A percentile compares a stretch with the other conserved stretches of the same genome.
These are phyloP conservation scores for Xylariaceae sp. DNA, from an alignment of 2,329 filamentous ascomycete genomes.

Conservation along the genomic window DNA sequence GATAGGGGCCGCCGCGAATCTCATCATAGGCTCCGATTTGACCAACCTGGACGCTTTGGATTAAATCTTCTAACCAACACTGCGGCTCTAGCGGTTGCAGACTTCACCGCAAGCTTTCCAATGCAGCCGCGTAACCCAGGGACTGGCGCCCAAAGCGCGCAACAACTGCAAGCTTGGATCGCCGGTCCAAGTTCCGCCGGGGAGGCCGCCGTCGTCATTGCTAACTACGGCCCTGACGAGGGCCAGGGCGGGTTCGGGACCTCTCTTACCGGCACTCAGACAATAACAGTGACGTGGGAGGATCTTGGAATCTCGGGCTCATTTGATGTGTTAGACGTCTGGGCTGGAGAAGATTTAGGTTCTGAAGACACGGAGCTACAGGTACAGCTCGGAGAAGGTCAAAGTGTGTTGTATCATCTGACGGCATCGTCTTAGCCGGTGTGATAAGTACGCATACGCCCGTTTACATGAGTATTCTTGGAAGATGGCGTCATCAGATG, in stretches of 20 bases:
- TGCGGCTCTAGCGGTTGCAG: constrained; percentile 16
- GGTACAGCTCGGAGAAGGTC: constrained; percentile 13
- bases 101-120: constrained; percentile 21
- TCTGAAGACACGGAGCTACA: constrained; percentile 5
- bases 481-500: too few relatives aligned
- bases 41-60: constrained; percentile 23
- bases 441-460: not conserved
- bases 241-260: constrained; percentile 24
- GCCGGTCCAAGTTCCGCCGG: constrained; percentile 20
- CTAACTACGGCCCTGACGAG: constrained; percentile 25
- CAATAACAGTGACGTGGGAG: constrained; percentile 18
- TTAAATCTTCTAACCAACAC: constrained; percentile 19
- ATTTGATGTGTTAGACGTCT: constrained; percentile 13
- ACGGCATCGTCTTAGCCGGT: not conserved
- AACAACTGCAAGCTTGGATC: constrained; percentile 28
- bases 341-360: constrained; percentile 10
- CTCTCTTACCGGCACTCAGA: constrained; percentile 17
- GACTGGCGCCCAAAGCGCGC: constrained; percentile 18
- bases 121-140: constrained; percentile 26
- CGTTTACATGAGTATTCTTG: not conserved
- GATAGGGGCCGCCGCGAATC: constrained; percentile 28
- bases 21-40: constrained; percentile 27
- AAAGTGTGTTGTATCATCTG: constrained; percentile 15
- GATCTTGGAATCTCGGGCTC: constrained; percentile 22
- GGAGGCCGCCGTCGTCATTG: constrained; percentile 21